A percentile compares a stretch with the other conserved stretches of the same genome.
phyloP scores from a whole-genome alignment of 208 protist species.

The Trypanosoma cruzi region DNA sequence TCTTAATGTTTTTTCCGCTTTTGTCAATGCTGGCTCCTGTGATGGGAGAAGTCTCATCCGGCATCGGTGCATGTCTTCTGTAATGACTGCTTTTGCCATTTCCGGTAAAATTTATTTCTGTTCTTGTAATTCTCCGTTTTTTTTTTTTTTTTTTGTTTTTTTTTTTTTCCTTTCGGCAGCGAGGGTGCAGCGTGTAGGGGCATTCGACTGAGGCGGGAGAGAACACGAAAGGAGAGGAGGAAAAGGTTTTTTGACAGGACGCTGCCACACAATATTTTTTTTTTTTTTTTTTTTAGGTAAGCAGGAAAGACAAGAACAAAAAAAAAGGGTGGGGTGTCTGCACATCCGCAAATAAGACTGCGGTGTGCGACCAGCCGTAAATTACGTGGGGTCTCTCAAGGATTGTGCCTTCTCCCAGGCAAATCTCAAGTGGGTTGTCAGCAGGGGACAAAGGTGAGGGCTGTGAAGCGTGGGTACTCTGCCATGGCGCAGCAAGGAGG shows the following conservation, averaged over 20 bases:
- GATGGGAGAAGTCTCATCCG: too few relatives aligned
- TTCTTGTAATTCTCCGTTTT: neutral
- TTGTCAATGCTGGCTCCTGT: neutral
- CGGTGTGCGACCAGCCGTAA: neutral
- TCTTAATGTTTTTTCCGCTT: constrained; percentile 5
- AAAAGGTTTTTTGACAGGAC: too few relatives aligned
- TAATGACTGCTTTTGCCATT: too few relatives aligned
- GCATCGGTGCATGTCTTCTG: too few relatives aligned
- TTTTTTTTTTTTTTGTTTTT: constrained; percentile 16
- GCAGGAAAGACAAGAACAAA: neutral
- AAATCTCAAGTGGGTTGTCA: too few relatives aligned
- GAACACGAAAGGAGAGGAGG: too few relatives aligned
- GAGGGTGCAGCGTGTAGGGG: neutral
- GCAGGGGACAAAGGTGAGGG: neutral
- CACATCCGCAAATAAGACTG: too few relatives aligned
- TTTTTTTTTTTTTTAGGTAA: too few relatives aligned
- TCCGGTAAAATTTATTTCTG: neutral
- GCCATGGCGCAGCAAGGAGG: neutral
- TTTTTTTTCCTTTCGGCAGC: neutral
- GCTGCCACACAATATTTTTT: too few relatives aligned
- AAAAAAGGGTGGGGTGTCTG: neutral
- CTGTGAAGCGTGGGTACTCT: neutral
- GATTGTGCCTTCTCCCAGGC: neutral
- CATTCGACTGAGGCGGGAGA: too few relatives aligned
- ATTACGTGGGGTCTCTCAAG: neutral